phyloP scores from a whole-genome alignment of 2,329 filamentous ascomycete genomes.

The Didymella arachidicola region DNA sequence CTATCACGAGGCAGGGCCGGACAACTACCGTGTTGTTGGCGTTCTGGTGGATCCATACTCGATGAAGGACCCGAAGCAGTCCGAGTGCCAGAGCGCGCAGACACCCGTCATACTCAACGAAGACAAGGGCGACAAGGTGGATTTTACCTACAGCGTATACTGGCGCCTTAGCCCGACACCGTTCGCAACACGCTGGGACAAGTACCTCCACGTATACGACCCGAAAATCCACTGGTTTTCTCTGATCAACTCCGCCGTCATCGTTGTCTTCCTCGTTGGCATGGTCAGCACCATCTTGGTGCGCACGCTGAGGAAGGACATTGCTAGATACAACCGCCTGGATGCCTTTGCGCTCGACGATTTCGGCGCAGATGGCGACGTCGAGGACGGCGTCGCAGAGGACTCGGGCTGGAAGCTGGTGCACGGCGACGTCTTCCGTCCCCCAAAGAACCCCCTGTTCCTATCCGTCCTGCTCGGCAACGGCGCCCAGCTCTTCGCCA shows the following conservation, averaged over 20 bases:
- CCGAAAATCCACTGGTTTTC: slow-evolving; percentile 99
- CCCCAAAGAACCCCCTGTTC: slow-evolving; percentile 81
- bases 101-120: slow-evolving; percentile 71
- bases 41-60: slow-evolving; percentile 88
- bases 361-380: slow-evolving; percentile 74
- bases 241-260: slow-evolving; percentile 92
- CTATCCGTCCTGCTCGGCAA: slow-evolving; percentile 90
- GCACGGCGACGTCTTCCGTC: slow-evolving; percentile 95
- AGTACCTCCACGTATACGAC: slow-evolving; percentile 96
- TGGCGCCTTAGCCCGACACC: slow-evolving; percentile 85
- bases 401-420: slow-evolving; percentile 99
- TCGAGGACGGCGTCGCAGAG: slow-evolving; percentile 94
- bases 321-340: slow-evolving; percentile 93
- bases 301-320: slow-evolving; percentile 89
- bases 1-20: slow-evolving; percentile 79
- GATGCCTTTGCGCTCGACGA: slow-evolving; percentile 92
- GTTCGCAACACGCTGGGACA: slow-evolving; percentile 98
- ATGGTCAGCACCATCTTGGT: slow-evolving; percentile 94
- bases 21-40: slow-evolving; percentile 87
- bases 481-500: slow-evolving; percentile 95
- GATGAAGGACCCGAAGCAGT: slow-evolving; percentile 64
- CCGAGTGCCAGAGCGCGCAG: slow-evolving; percentile 70
- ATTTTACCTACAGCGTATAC: slow-evolving; percentile 91
- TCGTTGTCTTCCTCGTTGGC: slow-evolving; percentile 88
- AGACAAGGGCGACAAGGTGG: slow-evolving; percentile 70